Evolutionary conservation across 331 rosid species (phyloP), one percentile per base, ranked within the genome.

Genomic region (Acacia concinna): DNA sequence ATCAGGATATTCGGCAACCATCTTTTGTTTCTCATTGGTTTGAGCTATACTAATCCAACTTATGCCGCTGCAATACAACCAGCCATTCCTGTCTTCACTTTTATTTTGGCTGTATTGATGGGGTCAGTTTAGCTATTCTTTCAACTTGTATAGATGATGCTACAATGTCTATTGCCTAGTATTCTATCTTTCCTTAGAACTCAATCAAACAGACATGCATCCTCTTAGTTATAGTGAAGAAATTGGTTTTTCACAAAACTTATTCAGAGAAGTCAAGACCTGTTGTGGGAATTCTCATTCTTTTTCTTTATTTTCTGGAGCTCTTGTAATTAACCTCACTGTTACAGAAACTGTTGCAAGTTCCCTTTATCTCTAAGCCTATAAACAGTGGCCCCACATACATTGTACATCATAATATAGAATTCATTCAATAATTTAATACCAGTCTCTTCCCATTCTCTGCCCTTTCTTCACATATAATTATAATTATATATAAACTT

Each of bases 51-150:
- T 78, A 95, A 86, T 85, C 99, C 99, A 66, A 95, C 99, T 28
- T 93, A 93, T 78, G 99, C 99, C 75, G 94, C 99, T 80, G 97
- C 99, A 17, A 87, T 89, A 86, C 99, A 95, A 83, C 99, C 98
- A 77, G 69, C 99, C 30, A 95, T 86, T 81, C 99, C 99, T 30
- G 99, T 95, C 56, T 95, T 93, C 75, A 95, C 99, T n/a, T 93
- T 95, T 87, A 80, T 93, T 73, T 82, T 95, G 66, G 99, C 99
- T 34, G 85, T 84, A 25, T 83, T 91, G 80, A 95, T 95, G 99
- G 99, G 99, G 99, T 95, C 81, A 85, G 96, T 89, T 80, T 90
- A 75, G 0, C 31, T 23, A 64, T 60, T 76, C 68, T 23, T 79
- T 85, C 54, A 23, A 23, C 30, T 40, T 59, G 7, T 25, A 60